Percentiles rank a stretch among this genome's conserved stretches.
These are phyloP conservation scores for Leccinum fibrillosum DNA, from an alignment of 768 basidiomycete genomes.

Conservation along the genomic window DNA sequence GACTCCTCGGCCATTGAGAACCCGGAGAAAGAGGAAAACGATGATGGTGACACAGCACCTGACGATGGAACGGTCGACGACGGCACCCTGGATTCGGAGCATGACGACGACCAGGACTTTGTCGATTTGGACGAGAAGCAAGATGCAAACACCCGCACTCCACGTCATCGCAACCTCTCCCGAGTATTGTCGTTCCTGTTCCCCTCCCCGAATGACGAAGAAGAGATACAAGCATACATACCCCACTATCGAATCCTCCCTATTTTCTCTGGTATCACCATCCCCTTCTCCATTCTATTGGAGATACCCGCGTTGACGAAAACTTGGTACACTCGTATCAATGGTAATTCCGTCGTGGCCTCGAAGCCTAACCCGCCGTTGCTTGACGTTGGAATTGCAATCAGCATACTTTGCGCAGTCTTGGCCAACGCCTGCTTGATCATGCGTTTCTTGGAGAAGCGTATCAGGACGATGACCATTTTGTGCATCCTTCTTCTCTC, in stretches of 20 bases:
- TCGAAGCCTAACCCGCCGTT: slow-evolving; percentile 51
- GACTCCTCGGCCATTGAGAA: neutral
- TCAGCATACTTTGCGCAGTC: slow-evolving; percentile 68
- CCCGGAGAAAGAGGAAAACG: neutral
- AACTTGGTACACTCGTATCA: slow-evolving; percentile 66
- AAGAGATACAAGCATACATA: slow-evolving; percentile 33
- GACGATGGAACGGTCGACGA: neutral
- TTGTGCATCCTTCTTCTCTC: slow-evolving; percentile 62
- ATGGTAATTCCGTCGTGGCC: slow-evolving; percentile 38
- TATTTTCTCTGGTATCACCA: slow-evolving; percentile 62
- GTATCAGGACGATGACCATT: slow-evolving; percentile 60
- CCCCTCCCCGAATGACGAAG: slow-evolving; percentile 22
- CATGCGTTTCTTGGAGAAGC: slow-evolving; percentile 67
- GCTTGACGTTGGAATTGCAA: slow-evolving; percentile 55
- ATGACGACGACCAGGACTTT: slow-evolving; percentile 11
- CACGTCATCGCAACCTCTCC: slow-evolving; percentile 3
- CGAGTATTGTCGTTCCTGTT: slow-evolving; percentile 6
- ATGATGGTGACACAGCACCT: neutral
- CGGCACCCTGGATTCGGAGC: slow-evolving; percentile 4
- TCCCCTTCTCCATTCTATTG: slow-evolving; percentile 78
- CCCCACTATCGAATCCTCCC: slow-evolving; percentile 64
- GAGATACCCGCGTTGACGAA: slow-evolving; percentile 80
- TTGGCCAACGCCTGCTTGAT: slow-evolving; percentile 68
- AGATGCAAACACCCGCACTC: neutral
- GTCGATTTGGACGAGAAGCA: slow-evolving; percentile 1